Evolutionary conservation across 2,329 filamentous ascomycete species (phyloP), one percentile per base, ranked within the genome.

Genomic region (Phaeophleospora eucalypticola): DNA sequence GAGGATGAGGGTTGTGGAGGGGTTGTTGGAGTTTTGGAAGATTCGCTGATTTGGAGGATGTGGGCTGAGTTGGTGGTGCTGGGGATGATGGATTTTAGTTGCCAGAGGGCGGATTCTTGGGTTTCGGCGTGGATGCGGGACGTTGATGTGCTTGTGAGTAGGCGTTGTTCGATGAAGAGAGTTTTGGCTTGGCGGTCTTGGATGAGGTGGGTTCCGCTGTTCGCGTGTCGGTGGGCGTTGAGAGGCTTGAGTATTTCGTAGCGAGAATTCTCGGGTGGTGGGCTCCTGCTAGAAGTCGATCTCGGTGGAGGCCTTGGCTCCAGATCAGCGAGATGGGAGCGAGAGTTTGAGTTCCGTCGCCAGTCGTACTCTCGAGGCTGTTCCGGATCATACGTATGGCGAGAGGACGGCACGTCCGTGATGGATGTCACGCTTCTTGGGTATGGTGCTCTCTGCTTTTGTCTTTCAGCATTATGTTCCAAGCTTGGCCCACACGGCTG

Each of bases 131-230:
- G 43, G 18, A 40, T 27, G 20, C 34, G 33, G 15, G 19, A 10
- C 9, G 4, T 1, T 7, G 18, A 4, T 18, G 18, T 42, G 33
- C 24, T 19, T 17, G 47, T 43, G 1, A 16, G 18, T 8, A 54
- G 27, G 7, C 47, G 44, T 41, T 58, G 58, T 37, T 53, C 42
- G 27, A 53, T 43, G 35, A 45, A 53, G 4, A 52, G 36, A 12
- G 45, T 35, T 27, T 38, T 34, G 19, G 43, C 43, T n/a, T 21
- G 32, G 7, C 16, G 18, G 15, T 44, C 17, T 20, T 48, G 34
- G 29, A 58, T 41, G 20, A 56, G 34, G 42, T 40, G 44, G 14
- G 52, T 34, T 34, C 43, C 44, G n/a, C 33, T 32, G n/a, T 36
- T 49, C 50, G 51, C 46, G 14, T 8, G 7, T 33, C 3, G 10